These are phyloP conservation scores for Vanilla planifolia DNA, from an alignment of 106 monocot genomes.

Conservation along the genomic window DNA sequence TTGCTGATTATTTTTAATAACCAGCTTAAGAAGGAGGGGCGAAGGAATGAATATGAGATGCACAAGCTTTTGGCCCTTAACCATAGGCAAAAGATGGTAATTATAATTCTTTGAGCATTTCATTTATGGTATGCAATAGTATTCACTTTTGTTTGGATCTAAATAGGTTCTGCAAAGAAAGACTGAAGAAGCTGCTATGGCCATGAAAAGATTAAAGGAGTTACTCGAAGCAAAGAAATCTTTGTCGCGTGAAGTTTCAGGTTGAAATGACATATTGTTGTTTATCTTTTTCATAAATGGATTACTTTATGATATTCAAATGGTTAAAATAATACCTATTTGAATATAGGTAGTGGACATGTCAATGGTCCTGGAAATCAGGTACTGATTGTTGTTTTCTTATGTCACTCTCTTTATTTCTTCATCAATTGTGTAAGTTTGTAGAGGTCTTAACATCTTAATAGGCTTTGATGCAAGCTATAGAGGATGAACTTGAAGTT, in stretches of 20 bases:
- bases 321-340: not conserved
- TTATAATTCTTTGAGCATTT: not conserved
- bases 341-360: constrained; percentile 26
- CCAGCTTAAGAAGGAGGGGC: constrained; percentile 96
- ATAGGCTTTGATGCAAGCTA: constrained; percentile 73
- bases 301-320: no score
- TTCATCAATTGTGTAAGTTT: not conserved
- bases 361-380: constrained; percentile 49
- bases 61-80: constrained; percentile 86
- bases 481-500: constrained; percentile 93
- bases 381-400: constrained; percentile 25
- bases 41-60: constrained; percentile 98
- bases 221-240: constrained; percentile 71
- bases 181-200: constrained; percentile 88
- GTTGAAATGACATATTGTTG: constrained; percentile 25
- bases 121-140: not conserved
- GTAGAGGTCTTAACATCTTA: constrained; percentile 1
- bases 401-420: not conserved
- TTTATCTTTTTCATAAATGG: no score
- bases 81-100: constrained; percentile 96
- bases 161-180: constrained; percentile 88
- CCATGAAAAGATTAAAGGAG: constrained; percentile 86
- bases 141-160: not conserved
- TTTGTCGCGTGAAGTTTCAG: constrained; percentile 55
- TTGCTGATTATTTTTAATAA: no score